Evolutionary conservation across 1,139 yeast species (phyloP).

Genomic region (Blastobotrys arbuscula): DNA sequence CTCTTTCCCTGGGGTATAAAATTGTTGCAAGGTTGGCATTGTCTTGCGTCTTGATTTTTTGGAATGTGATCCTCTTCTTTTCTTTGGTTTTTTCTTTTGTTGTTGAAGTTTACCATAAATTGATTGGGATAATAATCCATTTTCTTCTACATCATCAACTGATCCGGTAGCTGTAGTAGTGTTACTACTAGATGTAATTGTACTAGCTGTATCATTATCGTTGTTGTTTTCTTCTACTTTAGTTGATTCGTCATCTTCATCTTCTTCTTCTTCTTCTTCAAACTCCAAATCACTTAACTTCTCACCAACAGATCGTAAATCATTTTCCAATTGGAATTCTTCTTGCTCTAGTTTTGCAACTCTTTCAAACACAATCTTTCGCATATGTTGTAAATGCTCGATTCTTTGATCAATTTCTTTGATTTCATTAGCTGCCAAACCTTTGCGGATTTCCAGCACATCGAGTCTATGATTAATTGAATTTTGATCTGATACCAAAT

Average conservation of each 20-base stretch:
- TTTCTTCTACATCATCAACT: constrained; percentile 1
- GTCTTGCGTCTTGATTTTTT: constrained; percentile 40
- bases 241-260: no score
- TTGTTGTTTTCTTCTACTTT: constrained; percentile 10
- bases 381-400: constrained; percentile 43
- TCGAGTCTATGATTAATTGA: constrained; percentile 46
- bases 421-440: constrained; percentile 57
- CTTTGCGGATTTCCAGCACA: constrained; percentile 55
- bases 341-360: constrained; percentile 56
- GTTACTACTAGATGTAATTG: not conserved
- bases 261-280: constrained; percentile 6
- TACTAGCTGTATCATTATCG: not conserved
- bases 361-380: constrained; percentile 50
- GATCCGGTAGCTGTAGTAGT: not conserved
- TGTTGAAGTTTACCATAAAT: constrained; percentile 37
- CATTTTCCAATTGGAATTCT: constrained; percentile 48
- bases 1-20: constrained; percentile 51
- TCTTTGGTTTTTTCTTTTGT: constrained; percentile 9
- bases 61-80: constrained; percentile 9
- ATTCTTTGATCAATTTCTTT: constrained; percentile 55
- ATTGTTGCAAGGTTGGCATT: constrained; percentile 56
- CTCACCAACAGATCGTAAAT: constrained; percentile 37
- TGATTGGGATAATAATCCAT: constrained; percentile 34
- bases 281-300: constrained; percentile 8
- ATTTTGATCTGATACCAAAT: constrained; percentile 37